phyloP scores from a whole-genome alignment of 768 basidiomycete genomes.

The Mycena kentingensis region DNA sequence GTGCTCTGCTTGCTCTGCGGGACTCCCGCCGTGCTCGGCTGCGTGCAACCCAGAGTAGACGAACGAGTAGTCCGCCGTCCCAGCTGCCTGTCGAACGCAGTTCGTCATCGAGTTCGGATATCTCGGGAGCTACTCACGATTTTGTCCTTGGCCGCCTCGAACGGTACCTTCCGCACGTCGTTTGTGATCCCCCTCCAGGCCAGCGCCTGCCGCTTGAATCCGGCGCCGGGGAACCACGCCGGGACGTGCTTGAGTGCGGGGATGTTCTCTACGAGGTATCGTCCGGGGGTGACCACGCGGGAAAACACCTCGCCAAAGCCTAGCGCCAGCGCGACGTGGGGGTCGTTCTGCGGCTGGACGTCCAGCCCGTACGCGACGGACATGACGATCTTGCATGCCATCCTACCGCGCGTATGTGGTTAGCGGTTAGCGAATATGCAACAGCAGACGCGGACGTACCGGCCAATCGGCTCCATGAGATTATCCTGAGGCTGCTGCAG shows the following conservation, averaged over 20 bases:
- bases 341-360: not conserved
- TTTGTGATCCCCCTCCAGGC: not conserved
- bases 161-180: not conserved
- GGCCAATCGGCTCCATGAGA: not conserved
- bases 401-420: not conserved
- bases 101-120: no score
- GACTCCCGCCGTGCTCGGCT: no score
- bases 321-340: not conserved
- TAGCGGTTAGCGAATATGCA: not conserved
- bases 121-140: not conserved
- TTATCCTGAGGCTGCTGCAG: no score
- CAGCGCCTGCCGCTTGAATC: not conserved
- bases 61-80: no score
- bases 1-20: no score
- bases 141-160: not conserved
- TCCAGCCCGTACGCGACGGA: not conserved
- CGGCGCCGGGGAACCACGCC: not conserved
- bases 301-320: not conserved
- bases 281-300: not conserved
- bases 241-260: not conserved
- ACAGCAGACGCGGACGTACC: not conserved
- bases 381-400: not conserved
- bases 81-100: no score
- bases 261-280: not conserved
- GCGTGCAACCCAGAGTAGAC: no score